phyloP scores from a whole-genome alignment of 164 flowering plant genomes.

The grape (Vitis vinifera) region DNA sequence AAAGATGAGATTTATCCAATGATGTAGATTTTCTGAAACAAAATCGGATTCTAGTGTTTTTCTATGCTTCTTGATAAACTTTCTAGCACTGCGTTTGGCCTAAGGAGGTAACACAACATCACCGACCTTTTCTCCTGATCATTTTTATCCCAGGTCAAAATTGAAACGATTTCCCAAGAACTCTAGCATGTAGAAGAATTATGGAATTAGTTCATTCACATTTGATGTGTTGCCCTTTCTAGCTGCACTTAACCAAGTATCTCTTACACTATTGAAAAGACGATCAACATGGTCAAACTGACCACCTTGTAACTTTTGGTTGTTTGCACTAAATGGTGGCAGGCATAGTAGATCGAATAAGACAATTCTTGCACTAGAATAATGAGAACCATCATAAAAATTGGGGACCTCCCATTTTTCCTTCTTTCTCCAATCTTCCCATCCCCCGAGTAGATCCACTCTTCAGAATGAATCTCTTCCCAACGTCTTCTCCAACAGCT shows the following conservation, averaged over 20 bases:
- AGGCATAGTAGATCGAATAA: slow-evolving; percentile 93
- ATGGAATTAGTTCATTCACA: slow-evolving; percentile 98
- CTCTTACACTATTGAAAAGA: slow-evolving; percentile 88
- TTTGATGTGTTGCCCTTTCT: slow-evolving; percentile 99
- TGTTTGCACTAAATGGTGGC: slow-evolving; percentile 93
- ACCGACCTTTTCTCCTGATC: slow-evolving; percentile 98
- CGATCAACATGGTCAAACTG: slow-evolving; percentile 99
- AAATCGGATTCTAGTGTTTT: slow-evolving; percentile 94
- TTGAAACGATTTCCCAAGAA: slow-evolving; percentile 82
- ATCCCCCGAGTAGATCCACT: no score
- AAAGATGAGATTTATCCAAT: slow-evolving; percentile 98
- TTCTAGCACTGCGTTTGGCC: slow-evolving; percentile 95
- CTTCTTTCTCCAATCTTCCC: no score
- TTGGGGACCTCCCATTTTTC: slow-evolving; percentile 71
- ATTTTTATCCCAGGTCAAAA: slow-evolving; percentile 94
- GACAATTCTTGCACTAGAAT: slow-evolving; percentile 99
- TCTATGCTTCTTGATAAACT: slow-evolving; percentile 93
- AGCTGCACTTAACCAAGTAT: slow-evolving; percentile 96
- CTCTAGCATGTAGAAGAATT: slow-evolving; percentile 97
- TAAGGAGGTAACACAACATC: slow-evolving; percentile 92
- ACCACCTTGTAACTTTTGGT: slow-evolving; percentile 97
- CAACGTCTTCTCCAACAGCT: no score
- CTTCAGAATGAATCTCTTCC: no score
- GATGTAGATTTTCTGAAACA: slow-evolving; percentile 96
- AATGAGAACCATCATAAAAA: slow-evolving; percentile 98